Evolutionary conservation across 139 green algal species (phyloP).

Genomic region (Chlorella sp.): DNA sequence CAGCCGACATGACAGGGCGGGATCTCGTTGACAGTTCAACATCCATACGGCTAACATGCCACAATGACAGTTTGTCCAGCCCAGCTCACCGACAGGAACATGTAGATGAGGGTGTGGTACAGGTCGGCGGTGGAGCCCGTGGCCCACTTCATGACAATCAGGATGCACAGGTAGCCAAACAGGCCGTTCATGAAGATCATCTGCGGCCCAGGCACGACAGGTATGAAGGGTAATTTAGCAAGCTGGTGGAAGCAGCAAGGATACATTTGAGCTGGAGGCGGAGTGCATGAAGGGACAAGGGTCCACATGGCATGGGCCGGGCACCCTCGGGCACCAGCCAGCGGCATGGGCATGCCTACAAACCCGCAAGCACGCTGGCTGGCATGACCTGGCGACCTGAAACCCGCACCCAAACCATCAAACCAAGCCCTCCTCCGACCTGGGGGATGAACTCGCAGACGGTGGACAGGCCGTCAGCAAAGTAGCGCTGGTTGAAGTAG

Average conservation of each 20-base stretch:
- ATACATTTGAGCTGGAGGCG: too few species aligned
- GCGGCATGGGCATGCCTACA: too few species aligned
- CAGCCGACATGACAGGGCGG: not conserved
- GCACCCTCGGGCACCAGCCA: too few species aligned
- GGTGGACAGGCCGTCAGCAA: constrained; percentile 87
- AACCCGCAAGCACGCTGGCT: too few species aligned
- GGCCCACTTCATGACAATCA: constrained; percentile 98
- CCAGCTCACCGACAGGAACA: constrained; percentile 85
- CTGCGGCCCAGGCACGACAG: not conserved
- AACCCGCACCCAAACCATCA: too few species aligned
- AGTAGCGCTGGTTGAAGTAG: constrained; percentile 91
- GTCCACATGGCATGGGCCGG: too few species aligned
- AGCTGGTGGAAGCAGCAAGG: too few species aligned
- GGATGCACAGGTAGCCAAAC: constrained; percentile 96
- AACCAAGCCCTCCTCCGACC: constrained; percentile 39
- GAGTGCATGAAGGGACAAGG: too few species aligned
- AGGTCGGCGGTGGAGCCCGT: constrained; percentile 86
- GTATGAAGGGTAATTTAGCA: not conserved
- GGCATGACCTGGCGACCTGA: too few species aligned
- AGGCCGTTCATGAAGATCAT: constrained; percentile 96
- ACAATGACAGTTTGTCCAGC: not conserved
- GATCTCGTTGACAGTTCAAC: too few species aligned
- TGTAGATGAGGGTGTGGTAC: constrained; percentile 99
- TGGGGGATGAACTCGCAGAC: constrained; percentile 92
- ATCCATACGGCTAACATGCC: not conserved